A percentile compares a stretch with the other conserved stretches of the same genome.
Conservation (phyloP, 257 asterid species). For the Primulina huaijiensis region DNA sequence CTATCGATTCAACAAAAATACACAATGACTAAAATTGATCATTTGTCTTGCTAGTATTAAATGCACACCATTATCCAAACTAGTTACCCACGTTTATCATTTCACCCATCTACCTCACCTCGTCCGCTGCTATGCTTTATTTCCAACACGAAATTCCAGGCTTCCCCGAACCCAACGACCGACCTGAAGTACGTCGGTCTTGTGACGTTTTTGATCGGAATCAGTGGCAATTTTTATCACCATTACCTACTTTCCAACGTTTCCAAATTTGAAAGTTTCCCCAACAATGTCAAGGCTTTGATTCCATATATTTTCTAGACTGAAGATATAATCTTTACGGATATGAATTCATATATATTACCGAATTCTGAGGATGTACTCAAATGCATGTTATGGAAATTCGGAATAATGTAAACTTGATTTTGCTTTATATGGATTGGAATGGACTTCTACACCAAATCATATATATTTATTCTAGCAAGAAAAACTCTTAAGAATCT, state of each 20-base stretch:
- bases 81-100: conserved; percentile 40
- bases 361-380: too few relatives aligned
- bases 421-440: not conserved
- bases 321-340: not conserved
- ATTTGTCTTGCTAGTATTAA: too few relatives aligned
- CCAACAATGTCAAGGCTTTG: conserved; percentile 50
- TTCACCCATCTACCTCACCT: conserved; percentile 46
- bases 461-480: not conserved
- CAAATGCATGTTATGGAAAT: not conserved
- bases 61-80: too few relatives aligned
- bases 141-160: conserved; percentile 33
- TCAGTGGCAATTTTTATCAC: conserved; percentile 39
- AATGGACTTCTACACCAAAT: not conserved
- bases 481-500: not conserved
- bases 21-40: too few relatives aligned
- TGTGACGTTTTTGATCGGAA: conserved; percentile 43
- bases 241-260: conserved; percentile 37
- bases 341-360: too few relatives aligned
- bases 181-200: conserved; percentile 45
- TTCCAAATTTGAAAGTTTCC: conserved; percentile 64
- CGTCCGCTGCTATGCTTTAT: conserved; percentile 43
- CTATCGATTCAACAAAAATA: too few relatives aligned
- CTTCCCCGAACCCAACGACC: conserved; percentile 42
- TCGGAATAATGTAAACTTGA: not conserved
- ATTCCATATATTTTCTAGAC: conserved; percentile 52